Percentiles rank a stretch among this genome's conserved stretches.
These are phyloP conservation scores for Polygonum maritimum DNA, from an alignment of 148 eudicot species.

Conservation along the genomic window DNA sequence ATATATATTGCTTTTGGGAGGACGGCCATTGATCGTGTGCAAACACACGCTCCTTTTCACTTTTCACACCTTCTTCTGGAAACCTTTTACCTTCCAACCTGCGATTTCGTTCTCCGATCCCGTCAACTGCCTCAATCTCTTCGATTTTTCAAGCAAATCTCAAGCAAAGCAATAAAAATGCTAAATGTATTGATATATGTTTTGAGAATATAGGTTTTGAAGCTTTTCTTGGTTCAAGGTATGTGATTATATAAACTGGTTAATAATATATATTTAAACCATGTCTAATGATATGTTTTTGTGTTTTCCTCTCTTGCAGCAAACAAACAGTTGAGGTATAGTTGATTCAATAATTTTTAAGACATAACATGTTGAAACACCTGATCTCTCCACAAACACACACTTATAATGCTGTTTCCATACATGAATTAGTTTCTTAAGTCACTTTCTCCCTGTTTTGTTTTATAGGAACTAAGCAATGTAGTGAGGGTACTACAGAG, in stretches of 20 bases:
- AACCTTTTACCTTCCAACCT: no score
- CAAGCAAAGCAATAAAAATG: no score
- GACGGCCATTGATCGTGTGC: no score
- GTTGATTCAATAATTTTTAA: neutral
- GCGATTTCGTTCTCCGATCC: no score
- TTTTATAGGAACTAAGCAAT: constrained; percentile 42
- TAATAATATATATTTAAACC: neutral
- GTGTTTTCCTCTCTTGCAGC: constrained; percentile 38
- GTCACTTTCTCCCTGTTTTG: constrained; percentile 5
- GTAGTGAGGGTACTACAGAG: constrained; percentile 36
- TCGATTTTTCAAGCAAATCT: no score
- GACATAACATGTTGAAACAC: neutral
- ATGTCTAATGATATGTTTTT: neutral
- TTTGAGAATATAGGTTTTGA: constrained; percentile 51
- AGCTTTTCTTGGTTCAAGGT: constrained; percentile 66
- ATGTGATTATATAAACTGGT: constrained; percentile 14
- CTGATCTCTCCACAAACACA: neutral
- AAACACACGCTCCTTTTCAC: no score
- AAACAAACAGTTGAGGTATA: constrained; percentile 55
- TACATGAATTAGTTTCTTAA: neutral
- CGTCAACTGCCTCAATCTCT: no score
- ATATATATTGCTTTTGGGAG: no score
- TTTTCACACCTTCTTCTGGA: no score
- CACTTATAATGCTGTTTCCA: neutral
- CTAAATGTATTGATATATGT: constrained; percentile 4